These are phyloP conservation scores for Olyra latifolia DNA, from an alignment of 176 grass and related monocot species.

Conservation along the genomic window DNA sequence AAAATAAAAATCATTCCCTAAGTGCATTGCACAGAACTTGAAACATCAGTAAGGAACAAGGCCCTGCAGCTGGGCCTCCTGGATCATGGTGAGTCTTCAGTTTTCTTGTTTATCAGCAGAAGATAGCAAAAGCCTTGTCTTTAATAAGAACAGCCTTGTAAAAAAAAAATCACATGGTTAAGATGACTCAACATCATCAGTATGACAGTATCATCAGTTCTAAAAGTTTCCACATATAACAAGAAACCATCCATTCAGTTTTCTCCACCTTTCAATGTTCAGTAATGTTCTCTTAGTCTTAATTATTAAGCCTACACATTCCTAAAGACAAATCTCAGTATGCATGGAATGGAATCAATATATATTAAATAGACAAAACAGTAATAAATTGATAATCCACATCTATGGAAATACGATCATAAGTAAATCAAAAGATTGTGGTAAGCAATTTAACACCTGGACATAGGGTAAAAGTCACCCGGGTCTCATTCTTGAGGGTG, in stretches of 20 bases:
- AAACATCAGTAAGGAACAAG: background rate
- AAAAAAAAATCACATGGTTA: background rate
- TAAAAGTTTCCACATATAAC: background rate
- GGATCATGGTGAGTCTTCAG: background rate
- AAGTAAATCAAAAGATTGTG: background rate
- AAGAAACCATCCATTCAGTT: background rate
- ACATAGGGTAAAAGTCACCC: background rate
- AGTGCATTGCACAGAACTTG: background rate
- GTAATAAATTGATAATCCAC: background rate
- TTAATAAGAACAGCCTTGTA: background rate
- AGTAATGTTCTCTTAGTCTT: background rate
- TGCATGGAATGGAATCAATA: background rate
- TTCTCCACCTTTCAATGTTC: background rate
- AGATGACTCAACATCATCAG: background rate
- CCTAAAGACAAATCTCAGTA: background rate
- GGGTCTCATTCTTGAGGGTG: background rate
- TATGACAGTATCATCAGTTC: background rate
- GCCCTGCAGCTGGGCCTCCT: background rate
- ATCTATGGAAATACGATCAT: background rate
- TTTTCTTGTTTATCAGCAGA: background rate
- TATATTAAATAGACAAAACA: background rate
- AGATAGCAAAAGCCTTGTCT: background rate
- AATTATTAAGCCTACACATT: background rate
- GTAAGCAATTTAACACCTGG: background rate
- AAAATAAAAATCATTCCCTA: background rate